These are phyloP conservation scores for Myochromella boudieri DNA, from an alignment of 768 basidiomycete genomes.

Conservation along the genomic window DNA sequence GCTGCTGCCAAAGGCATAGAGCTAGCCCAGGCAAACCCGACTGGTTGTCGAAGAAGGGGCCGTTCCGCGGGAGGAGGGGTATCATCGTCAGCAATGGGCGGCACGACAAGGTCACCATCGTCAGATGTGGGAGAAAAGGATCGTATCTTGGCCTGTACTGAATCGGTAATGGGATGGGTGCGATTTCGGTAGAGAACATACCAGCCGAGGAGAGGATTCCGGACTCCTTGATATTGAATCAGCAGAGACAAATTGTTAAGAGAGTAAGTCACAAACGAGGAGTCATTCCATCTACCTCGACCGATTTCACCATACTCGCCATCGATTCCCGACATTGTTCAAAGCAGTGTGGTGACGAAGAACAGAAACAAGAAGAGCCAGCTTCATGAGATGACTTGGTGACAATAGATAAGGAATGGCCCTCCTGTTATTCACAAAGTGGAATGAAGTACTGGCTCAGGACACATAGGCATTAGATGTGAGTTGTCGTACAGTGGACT, in stretches of 20 bases:
- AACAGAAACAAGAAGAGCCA: not conserved
- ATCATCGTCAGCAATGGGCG: slow-evolving; percentile 40
- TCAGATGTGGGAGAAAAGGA: slow-evolving; percentile 55
- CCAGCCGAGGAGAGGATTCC: slow-evolving; percentile 51
- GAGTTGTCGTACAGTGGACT: too few species aligned
- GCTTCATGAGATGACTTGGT: not conserved
- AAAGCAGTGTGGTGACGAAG: not conserved
- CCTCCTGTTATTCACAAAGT: not conserved
- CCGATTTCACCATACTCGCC: slow-evolving; percentile 34
- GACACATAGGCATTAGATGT: slow-evolving; percentile 14
- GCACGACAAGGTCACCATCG: slow-evolving; percentile 42
- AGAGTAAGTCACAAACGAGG: slow-evolving; percentile 31
- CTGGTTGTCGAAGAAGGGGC: slow-evolving; percentile 59
- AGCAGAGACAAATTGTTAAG: too few species aligned
- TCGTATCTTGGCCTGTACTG: slow-evolving; percentile 40
- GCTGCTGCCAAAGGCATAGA: slow-evolving; percentile 26
- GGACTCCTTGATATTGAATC: too few species aligned
- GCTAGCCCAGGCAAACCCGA: slow-evolving; percentile 47
- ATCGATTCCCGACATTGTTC: slow-evolving; percentile 14
- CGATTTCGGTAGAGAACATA: slow-evolving; percentile 25
- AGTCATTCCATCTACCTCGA: slow-evolving; percentile 37
- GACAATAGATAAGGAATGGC: slow-evolving; percentile 2
- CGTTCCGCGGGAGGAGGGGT: slow-evolving; percentile 46
- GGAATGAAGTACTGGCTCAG: not conserved
- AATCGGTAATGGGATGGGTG: slow-evolving; percentile 1